Conservation (phyloP, 306 rosid species). For the Urtica urens region DNA sequence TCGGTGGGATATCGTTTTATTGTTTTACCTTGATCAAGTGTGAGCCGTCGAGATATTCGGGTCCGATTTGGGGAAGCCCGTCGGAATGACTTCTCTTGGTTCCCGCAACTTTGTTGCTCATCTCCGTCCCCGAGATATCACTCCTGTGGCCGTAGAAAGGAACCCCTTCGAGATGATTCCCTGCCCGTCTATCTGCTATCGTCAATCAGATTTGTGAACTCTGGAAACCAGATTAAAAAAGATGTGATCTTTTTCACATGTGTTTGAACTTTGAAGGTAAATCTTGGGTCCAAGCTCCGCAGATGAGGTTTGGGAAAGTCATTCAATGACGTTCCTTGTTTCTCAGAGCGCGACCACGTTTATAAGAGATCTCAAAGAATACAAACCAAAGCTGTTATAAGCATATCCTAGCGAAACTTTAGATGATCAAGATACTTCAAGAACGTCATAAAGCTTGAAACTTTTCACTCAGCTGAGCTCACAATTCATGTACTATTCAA, state of each 20-base stretch:
- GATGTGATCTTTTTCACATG: conserved; percentile 6
- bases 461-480: no score
- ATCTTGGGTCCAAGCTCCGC: conserved; percentile 6
- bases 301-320: conserved; percentile 4
- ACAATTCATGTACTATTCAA: neutral
- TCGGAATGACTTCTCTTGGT: conserved; percentile 80
- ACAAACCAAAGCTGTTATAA: no score
- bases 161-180: conserved; percentile 79
- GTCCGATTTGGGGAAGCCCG: conserved; percentile 44
- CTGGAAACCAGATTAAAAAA: neutral
- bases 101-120: conserved; percentile 53
- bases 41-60: conserved; percentile 60
- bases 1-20: neutral
- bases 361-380: conserved; percentile 5
- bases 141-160: conserved; percentile 77
- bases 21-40: conserved; percentile 79
- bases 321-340: conserved; percentile 10
- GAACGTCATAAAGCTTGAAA: no score
- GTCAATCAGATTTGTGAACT: conserved; percentile 17
- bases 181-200: conserved; percentile 53
- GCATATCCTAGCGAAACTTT: no score
- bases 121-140: conserved; percentile 64
- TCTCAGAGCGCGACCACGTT: conserved; percentile 7
- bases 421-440: no score
- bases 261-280: neutral